Percentiles rank a stretch among this genome's conserved stretches.
Conservation (phyloP, 441 rosid genomes). For the Bruguiera hainesii region DNA sequence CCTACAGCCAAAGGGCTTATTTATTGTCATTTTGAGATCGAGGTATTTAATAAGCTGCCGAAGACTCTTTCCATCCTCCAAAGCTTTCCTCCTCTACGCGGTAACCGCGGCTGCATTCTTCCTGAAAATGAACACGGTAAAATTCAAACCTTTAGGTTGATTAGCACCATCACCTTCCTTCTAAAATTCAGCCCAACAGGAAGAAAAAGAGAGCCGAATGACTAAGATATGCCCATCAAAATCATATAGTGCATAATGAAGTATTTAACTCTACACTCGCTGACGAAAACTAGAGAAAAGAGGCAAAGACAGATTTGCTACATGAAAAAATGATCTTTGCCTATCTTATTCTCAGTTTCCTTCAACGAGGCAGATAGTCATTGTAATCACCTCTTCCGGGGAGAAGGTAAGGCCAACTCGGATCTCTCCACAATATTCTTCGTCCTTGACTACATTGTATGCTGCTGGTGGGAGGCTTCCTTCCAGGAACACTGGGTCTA, state of each 20-base stretch:
- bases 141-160: not conserved
- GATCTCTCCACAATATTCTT: slow-evolving; percentile 33
- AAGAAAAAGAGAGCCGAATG: too few relatives aligned
- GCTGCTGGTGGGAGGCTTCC: slow-evolving; percentile 30
- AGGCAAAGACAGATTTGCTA: too few relatives aligned
- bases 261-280: too few relatives aligned
- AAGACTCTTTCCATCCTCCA: slow-evolving; percentile 30
- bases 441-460: slow-evolving; percentile 41
- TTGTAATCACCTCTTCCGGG: slow-evolving; percentile 33
- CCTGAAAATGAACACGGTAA: not conserved
- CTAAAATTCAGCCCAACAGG: too few relatives aligned
- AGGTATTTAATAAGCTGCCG: slow-evolving; percentile 14
- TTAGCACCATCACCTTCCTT: too few relatives aligned
- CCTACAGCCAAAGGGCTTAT: not conserved
- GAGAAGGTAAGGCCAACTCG: slow-evolving; percentile 38
- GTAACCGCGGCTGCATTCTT: slow-evolving; percentile 9
- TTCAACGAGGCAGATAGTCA: not conserved
- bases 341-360: not conserved
- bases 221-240: too few relatives aligned
- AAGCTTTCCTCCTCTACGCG: slow-evolving; percentile 26
- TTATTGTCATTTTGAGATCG: not conserved
- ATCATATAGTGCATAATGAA: too few relatives aligned
- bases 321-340: not conserved
- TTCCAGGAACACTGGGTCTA: slow-evolving; percentile 32
- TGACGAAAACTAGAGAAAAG: too few relatives aligned